These are phyloP conservation scores for Ceratocystis cacaofunesta DNA, from an alignment of 2,329 filamentous ascomycete species.

Conservation along the genomic window DNA sequence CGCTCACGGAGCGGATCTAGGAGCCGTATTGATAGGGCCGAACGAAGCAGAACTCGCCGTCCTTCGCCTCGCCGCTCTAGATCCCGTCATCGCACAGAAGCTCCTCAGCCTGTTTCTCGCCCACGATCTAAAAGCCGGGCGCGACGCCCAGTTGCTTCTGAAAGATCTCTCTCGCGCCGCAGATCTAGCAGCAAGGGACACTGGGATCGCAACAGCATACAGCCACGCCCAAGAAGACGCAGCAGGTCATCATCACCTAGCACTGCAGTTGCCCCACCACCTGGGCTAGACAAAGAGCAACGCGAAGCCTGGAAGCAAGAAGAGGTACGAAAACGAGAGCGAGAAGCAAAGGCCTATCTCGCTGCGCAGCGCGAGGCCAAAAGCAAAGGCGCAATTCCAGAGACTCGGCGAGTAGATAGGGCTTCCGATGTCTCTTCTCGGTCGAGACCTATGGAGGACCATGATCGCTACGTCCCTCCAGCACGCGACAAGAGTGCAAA, in stretches of 20 bases:
- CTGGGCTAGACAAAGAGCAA: slow-evolving; percentile 32
- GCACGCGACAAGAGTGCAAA: slow-evolving; percentile 26
- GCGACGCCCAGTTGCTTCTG: slow-evolving; percentile 18
- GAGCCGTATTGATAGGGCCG: slow-evolving; percentile 18
- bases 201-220: slow-evolving; percentile 20
- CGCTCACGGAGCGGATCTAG: slow-evolving; percentile 24
- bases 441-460: slow-evolving; percentile 21
- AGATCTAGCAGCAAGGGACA: slow-evolving; percentile 14
- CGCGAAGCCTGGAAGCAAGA: slow-evolving; percentile 44
- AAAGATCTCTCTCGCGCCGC: not conserved
- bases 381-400: slow-evolving; percentile 38
- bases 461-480: slow-evolving; percentile 34
- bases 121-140: slow-evolving; percentile 14
- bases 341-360: slow-evolving; percentile 49
- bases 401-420: slow-evolving; percentile 26
- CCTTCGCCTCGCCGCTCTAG: not conserved
- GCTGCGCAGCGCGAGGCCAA: slow-evolving; percentile 46
- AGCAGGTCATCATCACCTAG: slow-evolving; percentile 32
- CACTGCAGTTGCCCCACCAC: slow-evolving; percentile 25
- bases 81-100: slow-evolving; percentile 20
- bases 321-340: slow-evolving; percentile 46
- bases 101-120: not conserved
- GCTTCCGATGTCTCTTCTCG: slow-evolving; percentile 26
- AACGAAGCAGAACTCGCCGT: slow-evolving; percentile 26
- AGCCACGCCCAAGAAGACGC: slow-evolving; percentile 28